phyloP scores from a whole-genome alignment of 352 stramenopile species.

The Globisporangium paroecandrum region DNA sequence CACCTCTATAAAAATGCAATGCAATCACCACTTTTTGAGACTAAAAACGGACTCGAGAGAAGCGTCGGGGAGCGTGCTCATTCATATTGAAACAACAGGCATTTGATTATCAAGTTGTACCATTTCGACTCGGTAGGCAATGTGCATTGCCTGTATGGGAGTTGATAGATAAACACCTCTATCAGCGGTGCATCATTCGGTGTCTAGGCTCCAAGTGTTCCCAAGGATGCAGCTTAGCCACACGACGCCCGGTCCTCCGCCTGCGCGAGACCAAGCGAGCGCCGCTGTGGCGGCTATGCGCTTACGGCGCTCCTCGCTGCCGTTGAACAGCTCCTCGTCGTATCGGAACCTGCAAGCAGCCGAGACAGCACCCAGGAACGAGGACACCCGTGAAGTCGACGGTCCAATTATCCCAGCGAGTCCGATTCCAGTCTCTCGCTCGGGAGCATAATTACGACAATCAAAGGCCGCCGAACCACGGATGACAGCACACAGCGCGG shows the following conservation, averaged over 20 bases:
- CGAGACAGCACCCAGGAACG: slow-evolving; percentile 1
- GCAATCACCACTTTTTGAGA: slow-evolving; percentile 1
- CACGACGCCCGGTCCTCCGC: neutral
- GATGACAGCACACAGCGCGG: neutral
- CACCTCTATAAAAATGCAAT: slow-evolving; percentile 4
- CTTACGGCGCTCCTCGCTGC: slow-evolving; percentile 6
- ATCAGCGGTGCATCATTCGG: neutral
- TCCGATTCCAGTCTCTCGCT: neutral
- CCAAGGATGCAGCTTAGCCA: slow-evolving; percentile 1
- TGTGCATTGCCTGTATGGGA: neutral
- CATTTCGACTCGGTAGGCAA: neutral
- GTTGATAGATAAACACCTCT: neutral
- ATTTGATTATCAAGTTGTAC: neutral
- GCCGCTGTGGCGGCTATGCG: slow-evolving; percentile 5
- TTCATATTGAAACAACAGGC: too few species aligned
- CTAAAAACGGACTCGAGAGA: slow-evolving; percentile 4
- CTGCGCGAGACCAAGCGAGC: slow-evolving; percentile 2
- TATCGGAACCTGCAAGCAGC: slow-evolving; percentile 6
- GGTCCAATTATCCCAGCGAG: neutral
- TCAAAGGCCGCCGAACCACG: neutral
- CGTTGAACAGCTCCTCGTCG: neutral
- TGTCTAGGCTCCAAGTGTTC: neutral
- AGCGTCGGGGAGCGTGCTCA: too few species aligned
- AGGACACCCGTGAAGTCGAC: slow-evolving; percentile 9
- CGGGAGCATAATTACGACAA: neutral